Evolutionary conservation across 2,329 filamentous ascomycete genomes (phyloP).

Genomic region (Fusarium zealandicum): DNA sequence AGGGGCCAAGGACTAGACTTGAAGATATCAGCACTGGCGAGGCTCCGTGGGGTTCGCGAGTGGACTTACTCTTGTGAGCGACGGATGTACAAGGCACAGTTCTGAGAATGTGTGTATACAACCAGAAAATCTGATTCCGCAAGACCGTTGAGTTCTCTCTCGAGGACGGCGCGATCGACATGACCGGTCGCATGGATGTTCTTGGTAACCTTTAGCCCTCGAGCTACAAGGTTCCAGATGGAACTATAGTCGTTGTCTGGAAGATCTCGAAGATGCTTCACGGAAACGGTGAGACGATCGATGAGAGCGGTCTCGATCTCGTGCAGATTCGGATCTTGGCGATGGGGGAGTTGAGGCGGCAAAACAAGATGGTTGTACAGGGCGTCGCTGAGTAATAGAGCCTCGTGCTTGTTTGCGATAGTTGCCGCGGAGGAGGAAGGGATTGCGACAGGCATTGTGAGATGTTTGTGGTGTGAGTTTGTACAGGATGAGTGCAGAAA

Average conservation of each 20-base stretch:
- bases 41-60: background rate
- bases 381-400: slow-evolving; percentile 24
- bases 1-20: slow-evolving; percentile 38
- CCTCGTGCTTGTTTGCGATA: background rate
- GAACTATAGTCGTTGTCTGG: slow-evolving; percentile 18
- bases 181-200: slow-evolving; percentile 23
- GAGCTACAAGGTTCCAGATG: slow-evolving; percentile 27
- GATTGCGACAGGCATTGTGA: background rate
- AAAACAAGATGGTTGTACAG: slow-evolving; percentile 39
- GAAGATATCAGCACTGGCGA: background rate
- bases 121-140: slow-evolving; percentile 27
- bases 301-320: slow-evolving; percentile 25
- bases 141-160: slow-evolving; percentile 25
- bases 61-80: slow-evolving; percentile 39
- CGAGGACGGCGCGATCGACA: slow-evolving; percentile 27
- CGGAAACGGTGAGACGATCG: slow-evolving; percentile 23
- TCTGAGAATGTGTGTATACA: slow-evolving; percentile 40
- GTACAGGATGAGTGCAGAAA: background rate
- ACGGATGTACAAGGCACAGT: slow-evolving; percentile 44
- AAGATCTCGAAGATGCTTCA: slow-evolving; percentile 25
- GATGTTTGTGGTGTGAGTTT: background rate
- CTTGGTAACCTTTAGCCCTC: slow-evolving; percentile 32
- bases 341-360: slow-evolving; percentile 35
- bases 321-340: slow-evolving; percentile 23
- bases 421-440: background rate